Conservation (phyloP, 768 basidiomycete species). For the Amanita inopinata region DNA sequence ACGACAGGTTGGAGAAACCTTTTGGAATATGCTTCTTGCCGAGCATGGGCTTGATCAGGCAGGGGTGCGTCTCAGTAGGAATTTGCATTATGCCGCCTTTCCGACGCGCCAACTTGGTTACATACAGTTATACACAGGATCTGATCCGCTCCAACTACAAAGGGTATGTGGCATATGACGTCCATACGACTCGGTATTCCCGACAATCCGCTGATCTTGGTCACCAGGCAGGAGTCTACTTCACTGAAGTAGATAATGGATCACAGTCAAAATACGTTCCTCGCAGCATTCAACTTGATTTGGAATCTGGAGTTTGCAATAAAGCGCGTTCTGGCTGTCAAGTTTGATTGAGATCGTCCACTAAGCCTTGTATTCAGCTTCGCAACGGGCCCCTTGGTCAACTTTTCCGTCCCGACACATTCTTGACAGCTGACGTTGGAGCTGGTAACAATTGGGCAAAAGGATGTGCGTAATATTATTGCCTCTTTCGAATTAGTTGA, state of each 20-base stretch:
- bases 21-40: conserved; percentile 82
- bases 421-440: conserved; percentile 47
- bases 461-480: conserved; percentile 54
- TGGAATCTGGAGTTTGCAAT: conserved; percentile 82
- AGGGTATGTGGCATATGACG: conserved; percentile 36
- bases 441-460: conserved; percentile 96
- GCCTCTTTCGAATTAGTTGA: conserved; percentile 2
- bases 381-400: conserved; percentile 52
- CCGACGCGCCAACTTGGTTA: conserved; percentile 11
- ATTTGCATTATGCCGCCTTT: conserved; percentile 10
- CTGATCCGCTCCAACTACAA: conserved; percentile 64
- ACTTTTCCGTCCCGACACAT: conserved; percentile 87
- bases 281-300: conserved; percentile 81
- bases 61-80: conserved; percentile 38
- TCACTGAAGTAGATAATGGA: conserved; percentile 53
- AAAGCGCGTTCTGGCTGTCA: conserved; percentile 34
- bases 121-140: conserved; percentile 55
- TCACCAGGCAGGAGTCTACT: conserved; percentile 72
- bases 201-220: conserved; percentile 4
- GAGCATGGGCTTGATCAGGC: conserved; percentile 75
- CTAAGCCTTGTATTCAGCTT: conserved; percentile 35
- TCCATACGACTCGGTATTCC: not conserved
- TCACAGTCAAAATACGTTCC: conserved; percentile 72
- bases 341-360: not conserved
- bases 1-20: conserved; percentile 64